Base-by-base conservation (phyloP, 2,329 filamentous ascomycete genomes). In the Beauveria brongniartii region DNA sequence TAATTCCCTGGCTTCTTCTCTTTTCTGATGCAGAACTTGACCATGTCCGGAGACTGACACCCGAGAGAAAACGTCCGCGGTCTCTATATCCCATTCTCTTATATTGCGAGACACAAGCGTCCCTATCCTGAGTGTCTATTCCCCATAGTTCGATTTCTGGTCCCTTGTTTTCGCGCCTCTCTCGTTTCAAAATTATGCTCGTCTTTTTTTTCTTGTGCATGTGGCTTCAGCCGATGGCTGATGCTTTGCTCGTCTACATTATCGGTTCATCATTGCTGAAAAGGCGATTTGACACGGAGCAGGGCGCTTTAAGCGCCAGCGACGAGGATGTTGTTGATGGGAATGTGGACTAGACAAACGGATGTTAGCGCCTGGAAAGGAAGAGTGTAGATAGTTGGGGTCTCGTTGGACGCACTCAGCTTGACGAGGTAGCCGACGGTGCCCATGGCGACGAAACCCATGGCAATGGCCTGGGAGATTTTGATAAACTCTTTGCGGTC, bases 361-460 rank as follows among this genome's bases (percentile, higher is more conserved):
- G n/a, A n/a, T 30, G 40, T 50, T n/a, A 63, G 55, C 34, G 47
- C 14, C 12, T 56, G 9, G 4, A 3, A 2, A 3, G 43, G 46
- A 30, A 18, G 7, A 30, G 5, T 20, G 16, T 14, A 9, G 5
- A n/a, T 4, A 40, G 16, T 12, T 10, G 30, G 20, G 5, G n/a
- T 20, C 18, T 47, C 26, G 55, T 30, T 20, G 8, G 12, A 66
- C 81, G 55, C 78, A 86, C 83, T 86, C 70, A 89, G 79, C 80
- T 89, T 88, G 71, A 89, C 84, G 64, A 89, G 74, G 74, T 88
- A 89, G 64, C 86, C 86, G 62, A 88, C 86, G 53, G 84, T 83
- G 64, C 85, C 85, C 85, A 88, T 88, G 73, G 88, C 81, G 64
- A 89, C 73, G 75, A 89, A 89, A 63, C 86, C 86, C 64, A 87